Base-by-base conservation (phyloP, 2,329 filamentous ascomycete genomes). In the Beauveria caledonica region DNA sequence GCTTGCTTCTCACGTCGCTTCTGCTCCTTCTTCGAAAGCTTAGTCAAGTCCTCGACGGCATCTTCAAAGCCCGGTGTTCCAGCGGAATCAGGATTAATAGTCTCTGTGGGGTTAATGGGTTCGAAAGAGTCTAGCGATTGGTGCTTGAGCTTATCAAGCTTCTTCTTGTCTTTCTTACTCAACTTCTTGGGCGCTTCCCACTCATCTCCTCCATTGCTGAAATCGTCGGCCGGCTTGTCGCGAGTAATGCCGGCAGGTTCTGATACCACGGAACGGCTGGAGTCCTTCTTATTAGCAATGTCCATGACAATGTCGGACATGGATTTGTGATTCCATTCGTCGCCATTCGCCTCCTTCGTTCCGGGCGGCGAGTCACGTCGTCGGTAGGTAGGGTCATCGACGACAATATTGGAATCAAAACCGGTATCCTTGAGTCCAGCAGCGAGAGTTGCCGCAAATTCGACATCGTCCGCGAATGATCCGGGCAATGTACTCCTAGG, bases 361-460 rank as follows among this genome's bases (percentile, higher is more conserved):
- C 81, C 81, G 4, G 85, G 84, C 8, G 86, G 84, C 1, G 86
- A 87, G 58, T 84, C 80, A 29, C 87, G 84, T 55, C 78, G 80
- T 64, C 83, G 83, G 67, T 86, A 90, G 1, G 72, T 75, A 0
- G 84, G 82, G 65, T 90, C 80, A 50, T 89, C 77, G 40, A 88
- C 86, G 50, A 90, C 84, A 61, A 90, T 84, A 45, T 87, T 81
- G 5, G 86, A 83, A 66, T 89, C 81, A 64, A 91, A 90, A 0
- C 88, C 88, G 50, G 85, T 82, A n/a, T 85, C 81, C 68, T 86
- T 75, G 53, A 89, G 77, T 1, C 85, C 86, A 52, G 87, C 88
- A 61, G 87, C 86, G 51, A 90, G 73, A 3, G 82, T 84, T 29
- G 87, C 88, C 8, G 86, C 84, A 65, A 91, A 90, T 56, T 85